Evolutionary conservation across 2,329 filamentous ascomycete genomes (phyloP).

Genomic region (Stagonosporopsis rhizophila): DNA sequence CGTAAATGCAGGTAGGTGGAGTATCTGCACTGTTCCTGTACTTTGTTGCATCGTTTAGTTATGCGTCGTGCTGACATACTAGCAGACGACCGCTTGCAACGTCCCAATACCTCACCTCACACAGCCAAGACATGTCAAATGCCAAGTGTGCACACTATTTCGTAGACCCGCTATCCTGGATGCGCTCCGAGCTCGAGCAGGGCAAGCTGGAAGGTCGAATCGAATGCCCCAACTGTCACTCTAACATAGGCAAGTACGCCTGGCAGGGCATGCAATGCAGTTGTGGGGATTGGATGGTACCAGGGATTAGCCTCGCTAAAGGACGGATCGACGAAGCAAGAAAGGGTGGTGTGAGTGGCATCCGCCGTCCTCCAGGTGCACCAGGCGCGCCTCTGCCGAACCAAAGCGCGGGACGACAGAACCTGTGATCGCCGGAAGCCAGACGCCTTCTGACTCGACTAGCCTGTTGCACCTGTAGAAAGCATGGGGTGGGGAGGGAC

Average conservation of each 20-base stretch:
- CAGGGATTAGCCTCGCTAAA: conserved; percentile 85
- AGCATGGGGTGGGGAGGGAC: not conserved
- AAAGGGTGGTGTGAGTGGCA: conserved; percentile 36
- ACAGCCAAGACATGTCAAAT: conserved; percentile 51
- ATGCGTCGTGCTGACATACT: conserved; percentile 36
- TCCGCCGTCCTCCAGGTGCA: conserved; percentile 45
- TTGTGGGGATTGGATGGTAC: conserved; percentile 88
- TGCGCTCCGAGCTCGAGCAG: conserved; percentile 83
- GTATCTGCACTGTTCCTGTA: conserved; percentile 12
- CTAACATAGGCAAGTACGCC: conserved; percentile 88
- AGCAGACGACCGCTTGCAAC: conserved; percentile 66
- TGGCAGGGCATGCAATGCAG: conserved; percentile 96
- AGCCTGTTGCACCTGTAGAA: not conserved
- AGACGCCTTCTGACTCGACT: not conserved
- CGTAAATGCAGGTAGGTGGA: conserved; percentile 80
- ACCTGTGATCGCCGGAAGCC: conserved; percentile 5
- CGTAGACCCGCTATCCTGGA: conserved; percentile 92
- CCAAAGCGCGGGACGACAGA: conserved; percentile 6
- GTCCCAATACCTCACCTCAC: conserved; percentile 71
- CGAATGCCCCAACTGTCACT: conserved; percentile 83
- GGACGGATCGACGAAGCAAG: conserved; percentile 78
- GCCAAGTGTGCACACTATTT: conserved; percentile 81
- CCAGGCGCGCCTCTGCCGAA: conserved; percentile 6
- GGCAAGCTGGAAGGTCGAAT: conserved; percentile 84
- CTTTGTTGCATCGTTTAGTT: conserved; percentile 14